These are phyloP conservation scores for Pisolithus sp. DNA, from an alignment of 768 basidiomycete genomes.

Conservation along the genomic window DNA sequence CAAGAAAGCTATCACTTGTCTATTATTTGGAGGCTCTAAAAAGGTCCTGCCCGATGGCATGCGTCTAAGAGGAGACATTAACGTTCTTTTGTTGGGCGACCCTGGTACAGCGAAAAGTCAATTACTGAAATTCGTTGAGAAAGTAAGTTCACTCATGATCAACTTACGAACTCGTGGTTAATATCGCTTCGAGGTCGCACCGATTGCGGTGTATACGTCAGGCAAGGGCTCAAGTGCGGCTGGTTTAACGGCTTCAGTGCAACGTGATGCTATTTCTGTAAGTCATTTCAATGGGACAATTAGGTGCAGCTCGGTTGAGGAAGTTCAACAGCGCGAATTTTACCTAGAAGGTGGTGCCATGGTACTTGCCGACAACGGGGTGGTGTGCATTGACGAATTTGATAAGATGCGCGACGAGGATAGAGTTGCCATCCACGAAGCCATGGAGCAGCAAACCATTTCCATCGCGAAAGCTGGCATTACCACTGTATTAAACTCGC, in stretches of 20 bases:
- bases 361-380: constrained; percentile 97
- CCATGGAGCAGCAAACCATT: constrained; percentile 99
- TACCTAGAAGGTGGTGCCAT: constrained; percentile 99
- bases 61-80: constrained; percentile 95
- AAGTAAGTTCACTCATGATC: constrained; percentile 37
- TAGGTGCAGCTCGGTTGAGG: constrained; percentile 1
- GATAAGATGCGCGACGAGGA: constrained; percentile 99
- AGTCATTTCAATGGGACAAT: constrained; percentile 21
- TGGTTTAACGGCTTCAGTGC: constrained; percentile 95
- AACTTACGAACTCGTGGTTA: background rate
- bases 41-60: constrained; percentile 96
- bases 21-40: constrained; percentile 96
- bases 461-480: constrained; percentile 99
- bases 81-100: constrained; percentile 92
- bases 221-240: constrained; percentile 98
- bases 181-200: constrained; percentile 63
- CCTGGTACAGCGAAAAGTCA: constrained; percentile 99
- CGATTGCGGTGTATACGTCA: constrained; percentile 96
- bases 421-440: constrained; percentile 97
- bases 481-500: constrained; percentile 92
- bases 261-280: constrained; percentile 87
- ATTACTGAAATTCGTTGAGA: constrained; percentile 97
- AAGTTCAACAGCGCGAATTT: constrained; percentile 74
- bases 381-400: constrained; percentile 99
- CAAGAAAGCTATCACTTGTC: constrained; percentile 93